Evolutionary conservation across 2,329 filamentous ascomycete species (phyloP).

Genomic region (Fusarium abutilonis): DNA sequence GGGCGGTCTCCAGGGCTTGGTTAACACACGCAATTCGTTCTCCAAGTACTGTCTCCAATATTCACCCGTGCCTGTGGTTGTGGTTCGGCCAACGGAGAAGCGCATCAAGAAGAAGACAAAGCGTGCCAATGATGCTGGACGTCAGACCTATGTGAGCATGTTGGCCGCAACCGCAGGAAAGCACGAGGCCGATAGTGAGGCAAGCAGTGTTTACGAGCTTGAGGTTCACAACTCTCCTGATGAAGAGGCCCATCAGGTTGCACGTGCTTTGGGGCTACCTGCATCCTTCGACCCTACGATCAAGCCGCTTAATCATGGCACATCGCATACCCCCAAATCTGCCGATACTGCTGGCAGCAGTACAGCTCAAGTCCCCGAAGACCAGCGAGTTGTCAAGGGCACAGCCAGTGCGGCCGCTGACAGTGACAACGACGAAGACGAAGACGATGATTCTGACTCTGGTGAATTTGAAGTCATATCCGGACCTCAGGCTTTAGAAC

Average conservation of each 20-base stretch:
- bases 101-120: slow-evolving; percentile 91
- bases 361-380: slow-evolving; percentile 30
- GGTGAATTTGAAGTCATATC: slow-evolving; percentile 59
- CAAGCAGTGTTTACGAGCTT: slow-evolving; percentile 63
- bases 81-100: slow-evolving; percentile 87
- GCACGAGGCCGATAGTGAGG: slow-evolving; percentile 67
- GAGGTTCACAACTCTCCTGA: slow-evolving; percentile 66
- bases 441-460: slow-evolving; percentile 52
- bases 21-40: slow-evolving; percentile 81
- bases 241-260: slow-evolving; percentile 72
- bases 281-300: slow-evolving; percentile 72
- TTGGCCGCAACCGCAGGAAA: slow-evolving; percentile 69
- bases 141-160: slow-evolving; percentile 82
- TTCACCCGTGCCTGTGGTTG: slow-evolving; percentile 90
- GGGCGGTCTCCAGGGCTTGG: slow-evolving; percentile 84
- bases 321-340: slow-evolving; percentile 22
- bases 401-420: slow-evolving; percentile 47
- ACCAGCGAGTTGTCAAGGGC: slow-evolving; percentile 39
- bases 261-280: slow-evolving; percentile 69
- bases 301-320: slow-evolving; percentile 60
- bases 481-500: slow-evolving; percentile 56
- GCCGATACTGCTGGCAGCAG: slow-evolving; percentile 28
- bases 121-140: slow-evolving; percentile 77
- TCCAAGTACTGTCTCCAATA: slow-evolving; percentile 96
- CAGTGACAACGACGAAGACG: slow-evolving; percentile 51